These are phyloP conservation scores for Aotearoamyces nothofagi DNA, from an alignment of 2,329 filamentous ascomycete species.

Conservation along the genomic window DNA sequence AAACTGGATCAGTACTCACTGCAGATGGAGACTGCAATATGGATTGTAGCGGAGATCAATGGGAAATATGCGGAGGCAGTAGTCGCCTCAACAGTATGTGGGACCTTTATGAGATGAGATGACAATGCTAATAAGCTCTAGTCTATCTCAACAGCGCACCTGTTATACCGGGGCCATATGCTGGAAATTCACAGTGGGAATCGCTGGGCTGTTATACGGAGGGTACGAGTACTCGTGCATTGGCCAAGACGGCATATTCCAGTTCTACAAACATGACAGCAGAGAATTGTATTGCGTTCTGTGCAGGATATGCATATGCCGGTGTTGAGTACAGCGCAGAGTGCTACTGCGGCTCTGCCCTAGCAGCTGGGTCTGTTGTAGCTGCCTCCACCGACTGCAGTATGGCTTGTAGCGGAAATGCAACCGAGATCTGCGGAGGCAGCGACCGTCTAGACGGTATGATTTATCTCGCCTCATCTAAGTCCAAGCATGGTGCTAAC, in stretches of 20 bases:
- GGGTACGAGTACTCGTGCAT: background rate
- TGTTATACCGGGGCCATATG: too few relatives aligned
- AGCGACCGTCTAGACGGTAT: too few relatives aligned
- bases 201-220: background rate
- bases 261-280: background rate
- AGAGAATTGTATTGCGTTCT: background rate
- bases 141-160: too few relatives aligned
- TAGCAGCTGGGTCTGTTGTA: background rate
- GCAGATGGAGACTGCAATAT: constrained; percentile 1
- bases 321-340: background rate
- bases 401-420: background rate
- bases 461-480: too few relatives aligned
- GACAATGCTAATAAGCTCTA: too few relatives aligned
- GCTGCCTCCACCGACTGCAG: background rate
- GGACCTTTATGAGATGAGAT: too few relatives aligned
- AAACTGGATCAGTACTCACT: background rate
- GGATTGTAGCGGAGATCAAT: constrained; percentile 1
- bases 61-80: constrained; percentile 12
- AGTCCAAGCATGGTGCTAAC: too few relatives aligned
- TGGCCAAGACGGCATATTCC: background rate
- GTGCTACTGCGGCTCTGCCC: background rate
- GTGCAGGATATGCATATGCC: background rate
- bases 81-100: background rate
- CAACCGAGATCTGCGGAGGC: background rate
- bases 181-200: too few relatives aligned